A percentile compares a stretch with the other conserved stretches of the same genome.
Evolutionary conservation across 2,329 filamentous ascomycete genomes (phyloP).

Genomic region (Trichoderma oligosporum): DNA sequence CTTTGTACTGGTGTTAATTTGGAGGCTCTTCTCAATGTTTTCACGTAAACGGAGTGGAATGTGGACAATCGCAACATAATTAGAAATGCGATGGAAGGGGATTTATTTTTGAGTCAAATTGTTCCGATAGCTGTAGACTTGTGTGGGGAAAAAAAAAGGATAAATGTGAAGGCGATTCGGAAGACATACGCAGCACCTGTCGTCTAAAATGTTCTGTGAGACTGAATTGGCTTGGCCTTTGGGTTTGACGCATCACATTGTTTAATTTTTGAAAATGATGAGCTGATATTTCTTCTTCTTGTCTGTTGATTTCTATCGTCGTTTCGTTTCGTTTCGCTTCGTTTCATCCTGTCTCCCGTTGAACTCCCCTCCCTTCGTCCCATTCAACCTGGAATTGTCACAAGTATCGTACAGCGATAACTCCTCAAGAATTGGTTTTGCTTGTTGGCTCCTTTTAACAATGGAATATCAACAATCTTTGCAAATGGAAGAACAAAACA

Average conservation of each 20-base stretch:
- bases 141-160: neutral
- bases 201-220: no score
- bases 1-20: constrained; percentile 5
- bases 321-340: neutral
- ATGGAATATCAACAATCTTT: neutral
- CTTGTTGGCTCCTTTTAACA: neutral
- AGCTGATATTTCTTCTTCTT: neutral
- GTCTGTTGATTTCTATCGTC: neutral
- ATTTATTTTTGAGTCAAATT: neutral
- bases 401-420: constrained; percentile 21
- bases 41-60: neutral
- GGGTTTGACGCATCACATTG: no score
- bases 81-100: neutral
- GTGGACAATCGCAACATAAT: neutral
- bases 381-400: neutral
- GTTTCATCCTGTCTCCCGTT: neutral
- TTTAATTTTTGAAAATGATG: neutral
- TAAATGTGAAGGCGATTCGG: neutral
- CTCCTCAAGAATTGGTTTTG: no score
- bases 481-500: neutral
- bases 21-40: neutral
- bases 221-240: no score
- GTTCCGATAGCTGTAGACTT: neutral
- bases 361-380: neutral
- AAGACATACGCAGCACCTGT: neutral